These are phyloP conservation scores for Castanea crenata DNA, from an alignment of 306 rosid genomes.

Conservation along the genomic window DNA sequence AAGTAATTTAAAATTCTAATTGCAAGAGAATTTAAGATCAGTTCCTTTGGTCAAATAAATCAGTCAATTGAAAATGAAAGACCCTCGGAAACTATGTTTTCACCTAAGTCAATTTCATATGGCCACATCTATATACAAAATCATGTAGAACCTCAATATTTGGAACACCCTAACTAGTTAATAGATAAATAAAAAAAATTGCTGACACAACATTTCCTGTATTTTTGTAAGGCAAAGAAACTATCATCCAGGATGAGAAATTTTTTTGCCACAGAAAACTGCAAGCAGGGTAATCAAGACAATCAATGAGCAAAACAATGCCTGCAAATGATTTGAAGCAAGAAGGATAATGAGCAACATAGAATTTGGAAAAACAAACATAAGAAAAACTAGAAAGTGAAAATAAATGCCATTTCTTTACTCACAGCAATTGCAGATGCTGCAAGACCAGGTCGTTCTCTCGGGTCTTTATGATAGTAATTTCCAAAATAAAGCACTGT, in stretches of 20 bases:
- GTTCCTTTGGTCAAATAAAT: neutral
- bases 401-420: neutral
- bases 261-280: conserved; percentile 19
- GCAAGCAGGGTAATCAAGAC: conserved; percentile 22
- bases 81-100: neutral
- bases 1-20: neutral
- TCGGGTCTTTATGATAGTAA: conserved; percentile 25
- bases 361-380: neutral
- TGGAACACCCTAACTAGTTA: no score
- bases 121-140: neutral
- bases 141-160: neutral
- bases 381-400: no score
- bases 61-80: neutral
- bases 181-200: no score
- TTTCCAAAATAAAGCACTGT: conserved; percentile 29
- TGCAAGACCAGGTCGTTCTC: conserved; percentile 44
- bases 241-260: neutral
- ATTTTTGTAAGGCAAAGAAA: neutral
- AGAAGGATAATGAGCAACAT: neutral
- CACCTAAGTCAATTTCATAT: neutral
- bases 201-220: neutral
- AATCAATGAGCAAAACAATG: conserved; percentile 30
- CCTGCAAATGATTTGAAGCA: conserved; percentile 15
- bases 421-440: conserved; percentile 48
- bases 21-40: neutral